These are phyloP conservation scores for Diaporthe caulivora DNA, from an alignment of 2,329 filamentous ascomycete genomes.

Conservation along the genomic window DNA sequence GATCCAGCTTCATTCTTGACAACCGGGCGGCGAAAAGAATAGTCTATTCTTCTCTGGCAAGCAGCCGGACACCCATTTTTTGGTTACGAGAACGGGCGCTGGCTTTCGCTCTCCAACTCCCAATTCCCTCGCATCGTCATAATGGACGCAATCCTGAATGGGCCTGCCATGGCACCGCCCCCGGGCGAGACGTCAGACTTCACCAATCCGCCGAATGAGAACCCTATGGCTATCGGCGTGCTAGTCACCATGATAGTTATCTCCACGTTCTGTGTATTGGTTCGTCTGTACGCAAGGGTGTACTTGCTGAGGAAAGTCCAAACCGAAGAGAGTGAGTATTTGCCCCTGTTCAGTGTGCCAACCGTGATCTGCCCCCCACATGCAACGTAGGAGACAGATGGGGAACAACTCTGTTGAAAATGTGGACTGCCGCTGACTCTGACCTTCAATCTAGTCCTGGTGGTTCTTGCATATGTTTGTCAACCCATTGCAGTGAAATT, in stretches of 20 bases:
- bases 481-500: neutral
- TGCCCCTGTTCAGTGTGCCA: neutral
- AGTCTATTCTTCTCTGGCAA: conserved; percentile 9
- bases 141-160: conserved; percentile 21
- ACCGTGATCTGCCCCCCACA: neutral
- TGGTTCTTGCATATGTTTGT: conserved; percentile 34
- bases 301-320: conserved; percentile 22
- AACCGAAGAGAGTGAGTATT: conserved; percentile 26
- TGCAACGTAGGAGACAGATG: neutral
- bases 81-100: neutral
- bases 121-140: neutral
- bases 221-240: conserved; percentile 32
- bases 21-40: neutral
- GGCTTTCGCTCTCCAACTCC: neutral
- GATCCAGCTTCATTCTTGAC: neutral
- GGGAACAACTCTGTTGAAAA: neutral
- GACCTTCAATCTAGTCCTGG: conserved; percentile 1
- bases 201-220: conserved; percentile 35
- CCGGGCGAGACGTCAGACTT: conserved; percentile 26
- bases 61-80: conserved; percentile 1
- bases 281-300: conserved; percentile 31
- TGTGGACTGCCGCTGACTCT: conserved; percentile 13
- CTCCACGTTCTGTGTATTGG: conserved; percentile 30
- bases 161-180: conserved; percentile 34
- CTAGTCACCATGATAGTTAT: conserved; percentile 32